phyloP scores from a whole-genome alignment of 2,329 filamentous ascomycete genomes.

The Aspergillus oerlinghausenensis region DNA sequence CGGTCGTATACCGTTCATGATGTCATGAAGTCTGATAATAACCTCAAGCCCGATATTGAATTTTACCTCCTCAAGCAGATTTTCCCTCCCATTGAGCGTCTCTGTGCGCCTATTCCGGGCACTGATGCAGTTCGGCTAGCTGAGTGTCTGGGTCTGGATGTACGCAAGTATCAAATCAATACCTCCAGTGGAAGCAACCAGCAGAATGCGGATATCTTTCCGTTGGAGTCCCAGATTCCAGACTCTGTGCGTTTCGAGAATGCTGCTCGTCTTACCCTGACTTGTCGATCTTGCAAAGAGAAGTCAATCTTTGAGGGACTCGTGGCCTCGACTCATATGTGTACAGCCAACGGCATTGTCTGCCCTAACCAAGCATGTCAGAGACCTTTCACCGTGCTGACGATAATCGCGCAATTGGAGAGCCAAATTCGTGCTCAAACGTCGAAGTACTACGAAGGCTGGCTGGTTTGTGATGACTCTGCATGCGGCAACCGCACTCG shows the following conservation, averaged over 20 bases:
- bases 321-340: slow-evolving; percentile 50
- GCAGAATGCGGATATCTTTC: slow-evolving; percentile 68
- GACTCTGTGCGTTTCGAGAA: slow-evolving; percentile 85
- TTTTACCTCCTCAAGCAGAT: slow-evolving; percentile 99
- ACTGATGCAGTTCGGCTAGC: slow-evolving; percentile 87
- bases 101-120: slow-evolving; percentile 91
- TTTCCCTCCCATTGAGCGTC: slow-evolving; percentile 92
- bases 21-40: slow-evolving; percentile 70
- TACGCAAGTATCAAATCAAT: slow-evolving; percentile 75
- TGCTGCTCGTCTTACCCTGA: slow-evolving; percentile 69
- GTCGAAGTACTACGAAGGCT: slow-evolving; percentile 84
- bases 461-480: slow-evolving; percentile 84
- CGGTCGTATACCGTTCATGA: slow-evolving; percentile 85
- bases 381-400: slow-evolving; percentile 62
- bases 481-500: slow-evolving; percentile 82
- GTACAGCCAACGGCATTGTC: slow-evolving; percentile 69
- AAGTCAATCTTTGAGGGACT: slow-evolving; percentile 74
- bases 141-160: slow-evolving; percentile 88
- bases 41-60: slow-evolving; percentile 82
- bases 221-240: slow-evolving; percentile 89
- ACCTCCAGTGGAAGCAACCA: slow-evolving; percentile 51
- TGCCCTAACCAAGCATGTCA: slow-evolving; percentile 64
- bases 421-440: slow-evolving; percentile 73
- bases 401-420: slow-evolving; percentile 82
- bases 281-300: slow-evolving; percentile 75